Conservation (phyloP, 768 basidiomycete species). For the Hortiboletus campestris region DNA sequence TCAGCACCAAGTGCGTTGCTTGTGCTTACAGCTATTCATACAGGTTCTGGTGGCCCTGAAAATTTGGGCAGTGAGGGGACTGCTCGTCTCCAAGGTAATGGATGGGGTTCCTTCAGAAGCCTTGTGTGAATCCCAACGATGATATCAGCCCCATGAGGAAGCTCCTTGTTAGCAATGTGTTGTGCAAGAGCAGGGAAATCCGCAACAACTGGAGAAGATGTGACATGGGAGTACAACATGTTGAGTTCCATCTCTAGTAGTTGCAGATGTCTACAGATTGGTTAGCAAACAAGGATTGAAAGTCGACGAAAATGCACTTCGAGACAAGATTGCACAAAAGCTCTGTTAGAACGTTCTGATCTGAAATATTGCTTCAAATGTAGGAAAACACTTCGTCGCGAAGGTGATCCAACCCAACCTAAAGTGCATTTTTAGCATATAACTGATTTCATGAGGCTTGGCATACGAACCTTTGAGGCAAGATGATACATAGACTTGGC, state of each 20-base stretch:
- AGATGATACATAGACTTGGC: slow-evolving; percentile 46
- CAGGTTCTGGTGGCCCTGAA: too few species aligned
- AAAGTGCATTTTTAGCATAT: background rate
- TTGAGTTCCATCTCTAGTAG: slow-evolving; percentile 11
- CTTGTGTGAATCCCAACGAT: slow-evolving; percentile 17
- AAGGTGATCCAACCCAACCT: slow-evolving; percentile 23
- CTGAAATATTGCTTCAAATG: slow-evolving; percentile 15
- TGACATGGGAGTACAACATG: background rate
- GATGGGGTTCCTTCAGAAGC: slow-evolving; percentile 2
- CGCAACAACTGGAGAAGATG: background rate
- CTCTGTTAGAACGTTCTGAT: background rate
- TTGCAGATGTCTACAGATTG: background rate
- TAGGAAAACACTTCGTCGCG: slow-evolving; percentile 16
- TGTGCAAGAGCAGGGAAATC: slow-evolving; percentile 5
- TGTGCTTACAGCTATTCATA: too few species aligned
- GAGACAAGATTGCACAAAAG: background rate
- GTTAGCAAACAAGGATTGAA: background rate
- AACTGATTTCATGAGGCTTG: background rate
- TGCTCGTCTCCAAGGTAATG: background rate
- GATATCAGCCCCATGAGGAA: slow-evolving; percentile 22
- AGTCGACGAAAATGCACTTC: background rate
- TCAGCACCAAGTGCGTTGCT: too few species aligned
- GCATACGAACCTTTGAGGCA: slow-evolving; percentile 34
- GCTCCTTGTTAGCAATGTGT: slow-evolving; percentile 12
- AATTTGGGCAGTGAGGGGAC: too few species aligned